phyloP scores from a whole-genome alignment of 805 yeast genomes.

The Zygosaccharomyces bisporus region DNA sequence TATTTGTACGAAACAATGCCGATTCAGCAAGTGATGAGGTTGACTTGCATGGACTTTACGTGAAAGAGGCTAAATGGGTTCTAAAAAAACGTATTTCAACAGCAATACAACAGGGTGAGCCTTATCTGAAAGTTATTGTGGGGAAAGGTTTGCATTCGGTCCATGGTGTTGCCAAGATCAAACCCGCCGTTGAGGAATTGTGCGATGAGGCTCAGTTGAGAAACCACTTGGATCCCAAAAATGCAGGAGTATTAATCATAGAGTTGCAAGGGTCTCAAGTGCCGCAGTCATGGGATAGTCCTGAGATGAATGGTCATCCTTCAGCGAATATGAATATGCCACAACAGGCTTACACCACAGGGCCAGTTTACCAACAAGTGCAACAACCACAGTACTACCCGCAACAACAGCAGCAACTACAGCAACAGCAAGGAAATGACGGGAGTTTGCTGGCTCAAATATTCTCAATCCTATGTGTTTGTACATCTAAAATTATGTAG shows the following conservation, averaged over 20 bases:
- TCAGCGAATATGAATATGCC: conserved; percentile 11
- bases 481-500: conserved; percentile 21
- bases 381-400: conserved; percentile 31
- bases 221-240: conserved; percentile 61
- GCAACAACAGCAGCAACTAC: conserved; percentile 33
- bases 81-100: conserved; percentile 70
- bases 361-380: conserved; percentile 26
- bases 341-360: conserved; percentile 17
- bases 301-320: conserved; percentile 13
- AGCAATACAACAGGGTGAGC: conserved; percentile 54
- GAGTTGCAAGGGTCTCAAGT: conserved; percentile 51
- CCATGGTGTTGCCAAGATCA: conserved; percentile 77
- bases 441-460: conserved; percentile 24
- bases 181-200: conserved; percentile 81
- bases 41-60: conserved; percentile 88
- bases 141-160: conserved; percentile 89
- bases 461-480: conserved; percentile 36
- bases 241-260: conserved; percentile 76
- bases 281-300: conserved; percentile 38
- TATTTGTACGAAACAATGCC: conserved; percentile 79
- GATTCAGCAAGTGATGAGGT: conserved; percentile 85
- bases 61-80: conserved; percentile 80
- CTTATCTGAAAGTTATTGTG: conserved; percentile 73
- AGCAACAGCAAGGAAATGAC: conserved; percentile 28
- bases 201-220: conserved; percentile 64